Evolutionary conservation across 2,329 filamentous ascomycete species (phyloP).

Genomic region (Cercospora beticola): DNA sequence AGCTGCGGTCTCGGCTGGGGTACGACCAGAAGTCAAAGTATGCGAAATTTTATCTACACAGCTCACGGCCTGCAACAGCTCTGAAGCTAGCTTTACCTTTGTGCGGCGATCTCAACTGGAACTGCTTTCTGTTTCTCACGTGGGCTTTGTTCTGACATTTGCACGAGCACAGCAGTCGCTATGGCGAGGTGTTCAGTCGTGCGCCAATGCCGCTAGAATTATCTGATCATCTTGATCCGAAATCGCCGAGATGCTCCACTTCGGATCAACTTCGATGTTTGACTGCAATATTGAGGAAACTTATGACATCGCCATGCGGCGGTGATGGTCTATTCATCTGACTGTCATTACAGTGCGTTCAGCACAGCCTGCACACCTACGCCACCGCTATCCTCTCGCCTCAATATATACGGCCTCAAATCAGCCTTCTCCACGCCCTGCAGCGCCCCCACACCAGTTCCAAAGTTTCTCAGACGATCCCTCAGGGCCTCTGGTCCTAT

Average conservation of each 20-base stretch:
- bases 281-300: not conserved
- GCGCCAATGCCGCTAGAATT: constrained; percentile 5
- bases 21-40: constrained; percentile 3
- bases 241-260: not conserved
- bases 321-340: not conserved
- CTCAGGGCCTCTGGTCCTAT: constrained; percentile 64
- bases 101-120: not conserved
- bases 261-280: not conserved
- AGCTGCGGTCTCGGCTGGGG: not conserved
- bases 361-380: constrained; percentile 81
- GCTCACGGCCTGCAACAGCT: not conserved
- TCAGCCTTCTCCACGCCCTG: constrained; percentile 48
- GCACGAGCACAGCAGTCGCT: not conserved
- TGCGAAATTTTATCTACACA: constrained; percentile 3
- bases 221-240: constrained; percentile 9
- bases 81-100: not conserved
- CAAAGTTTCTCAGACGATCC: constrained; percentile 50
- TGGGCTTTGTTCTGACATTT: too few species aligned
- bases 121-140: not conserved
- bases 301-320: not conserved
- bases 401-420: constrained; percentile 80
- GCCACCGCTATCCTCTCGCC: constrained; percentile 78
- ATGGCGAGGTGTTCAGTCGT: not conserved
- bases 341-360: constrained; percentile 40
- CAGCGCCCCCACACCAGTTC: constrained; percentile 38